Evolutionary conservation across 345 rosid species (phyloP).

Genomic region (Arabis alpina): DNA sequence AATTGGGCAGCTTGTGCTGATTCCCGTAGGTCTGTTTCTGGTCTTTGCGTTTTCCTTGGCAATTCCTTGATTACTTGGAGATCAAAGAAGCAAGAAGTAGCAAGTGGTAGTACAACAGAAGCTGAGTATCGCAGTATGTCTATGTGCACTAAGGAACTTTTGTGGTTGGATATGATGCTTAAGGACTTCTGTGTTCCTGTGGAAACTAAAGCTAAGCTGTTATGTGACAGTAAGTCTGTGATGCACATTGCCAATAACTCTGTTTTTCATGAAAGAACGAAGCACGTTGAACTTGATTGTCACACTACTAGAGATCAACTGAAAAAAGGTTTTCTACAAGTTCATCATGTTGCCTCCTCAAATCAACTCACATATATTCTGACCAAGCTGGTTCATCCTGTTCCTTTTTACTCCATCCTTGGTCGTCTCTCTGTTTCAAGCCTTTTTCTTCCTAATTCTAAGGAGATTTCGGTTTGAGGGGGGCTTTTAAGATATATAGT

Average conservation of each 20-base stretch:
- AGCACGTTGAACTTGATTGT: neutral
- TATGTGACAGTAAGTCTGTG: neutral
- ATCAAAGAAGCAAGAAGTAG: neutral
- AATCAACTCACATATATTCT: neutral
- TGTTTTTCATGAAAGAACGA: neutral
- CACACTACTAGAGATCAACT: accelerated
- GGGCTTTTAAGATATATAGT: too few relatives aligned
- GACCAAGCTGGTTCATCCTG: neutral
- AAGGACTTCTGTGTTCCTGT: neutral
- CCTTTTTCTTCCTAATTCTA: too few relatives aligned
- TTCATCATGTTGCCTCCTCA: accelerated
- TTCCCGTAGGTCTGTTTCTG: neutral
- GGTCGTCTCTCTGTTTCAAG: too few relatives aligned
- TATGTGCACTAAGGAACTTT: neutral
- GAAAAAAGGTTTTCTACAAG: neutral
- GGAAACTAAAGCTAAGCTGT: neutral
- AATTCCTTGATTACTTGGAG: neutral
- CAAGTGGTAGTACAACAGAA: neutral
- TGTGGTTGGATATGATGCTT: neutral
- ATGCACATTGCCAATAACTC: neutral
- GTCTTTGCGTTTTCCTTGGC: neutral
- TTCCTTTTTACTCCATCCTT: too few relatives aligned
- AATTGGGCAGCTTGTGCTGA: neutral
- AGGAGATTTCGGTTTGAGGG: too few relatives aligned
- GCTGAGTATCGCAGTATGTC: neutral